Base-by-base conservation (phyloP, 345 rosid species). In the Moricandia moricandioides region DNA sequence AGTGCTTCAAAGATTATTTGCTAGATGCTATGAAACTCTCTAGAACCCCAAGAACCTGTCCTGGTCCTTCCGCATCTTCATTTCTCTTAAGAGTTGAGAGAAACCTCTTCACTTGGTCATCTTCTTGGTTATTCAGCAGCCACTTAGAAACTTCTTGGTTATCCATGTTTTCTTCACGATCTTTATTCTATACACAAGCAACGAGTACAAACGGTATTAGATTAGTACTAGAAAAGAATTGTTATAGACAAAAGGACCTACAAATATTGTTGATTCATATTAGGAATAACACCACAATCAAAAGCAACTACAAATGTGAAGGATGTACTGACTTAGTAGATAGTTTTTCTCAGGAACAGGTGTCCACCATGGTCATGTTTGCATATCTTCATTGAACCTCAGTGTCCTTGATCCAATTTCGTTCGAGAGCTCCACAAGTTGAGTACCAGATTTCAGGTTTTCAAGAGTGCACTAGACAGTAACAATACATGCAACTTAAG, bases 281-380 rank as follows among this genome's bases (percentile, higher is more conserved):
- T 49, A 51, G 58, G 47, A 37, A 65, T 26, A 71, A 18, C 13
- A 35, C 29, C 47, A 65, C 47, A 57, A 51, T 27, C 45, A 65
- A 37, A 59, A 24, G 7, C 56, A 47, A 47, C 8, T 35, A 13
- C 10, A 27, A 34, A 6, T 39, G 55, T 24, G 27, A 65, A 26
- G 13, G 2, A 51, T 17, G 7, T 55, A 66, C 89, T 51, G 65
- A 90, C 99, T 97, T 82, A 89, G 83, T 27, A 94, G 87, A 82
- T 88, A 84, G 74, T 94, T 94, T 82, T 86, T 89, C 74, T 82
- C 93, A 34, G 92, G 78, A 78, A 76, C 78, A 78, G 97, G 99
- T 9, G 97, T 90, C 97, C 99, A 94, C 97, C 97, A 94, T 71
- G 99, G 99, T 34, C 97, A 85, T 61, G 92, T 80, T 73, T 85